A percentile compares a stretch with the other conserved stretches of the same genome.
phyloP scores from a whole-genome alignment of 169 alveolate genomes.

The Cryptosporidium sp. region DNA sequence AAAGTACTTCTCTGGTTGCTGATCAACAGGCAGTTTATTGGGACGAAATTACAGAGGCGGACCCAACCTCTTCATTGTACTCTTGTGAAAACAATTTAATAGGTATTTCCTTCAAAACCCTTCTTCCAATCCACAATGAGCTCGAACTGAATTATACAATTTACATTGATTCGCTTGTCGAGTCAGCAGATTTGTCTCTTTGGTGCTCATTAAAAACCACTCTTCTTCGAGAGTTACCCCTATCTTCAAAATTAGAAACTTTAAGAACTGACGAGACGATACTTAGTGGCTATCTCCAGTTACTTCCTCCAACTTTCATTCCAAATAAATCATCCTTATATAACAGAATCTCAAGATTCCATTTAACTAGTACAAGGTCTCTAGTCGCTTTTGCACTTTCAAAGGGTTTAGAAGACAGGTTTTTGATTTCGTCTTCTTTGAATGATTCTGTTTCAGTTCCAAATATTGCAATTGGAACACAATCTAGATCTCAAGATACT shows the following conservation, averaged over 20 bases:
- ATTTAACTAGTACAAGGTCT: constrained; percentile 66
- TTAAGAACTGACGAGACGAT: constrained; percentile 25
- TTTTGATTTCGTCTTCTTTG: neutral
- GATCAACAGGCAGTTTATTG: constrained; percentile 67
- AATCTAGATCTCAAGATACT: constrained; percentile 9
- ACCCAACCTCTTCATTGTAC: constrained; percentile 41
- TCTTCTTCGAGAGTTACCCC: neutral
- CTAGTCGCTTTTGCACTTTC: constrained; percentile 4
- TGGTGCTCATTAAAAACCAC: constrained; percentile 31
- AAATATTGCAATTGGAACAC: neutral
- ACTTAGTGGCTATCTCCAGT: constrained; percentile 48
- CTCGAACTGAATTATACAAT: constrained; percentile 23
- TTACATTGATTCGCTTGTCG: constrained; percentile 15
- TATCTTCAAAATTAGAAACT: constrained; percentile 19
- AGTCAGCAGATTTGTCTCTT: constrained; percentile 51
- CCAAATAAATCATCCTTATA: constrained; percentile 47
- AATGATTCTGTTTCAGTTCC: neutral
- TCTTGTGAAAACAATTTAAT: constrained; percentile 44
- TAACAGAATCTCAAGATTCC: constrained; percentile 57
- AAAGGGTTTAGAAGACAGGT: constrained; percentile 43
- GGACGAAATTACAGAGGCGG: constrained; percentile 72
- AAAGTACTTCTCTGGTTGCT: constrained; percentile 17
- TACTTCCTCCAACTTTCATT: constrained; percentile 42
- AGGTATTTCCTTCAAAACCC: constrained; percentile 46
- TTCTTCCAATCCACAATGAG: constrained; percentile 42